Evolutionary conservation across 805 yeast genomes (phyloP), one percentile per base, ranked within the genome.

Genomic region (Brettanomyces bruxellensis): DNA sequence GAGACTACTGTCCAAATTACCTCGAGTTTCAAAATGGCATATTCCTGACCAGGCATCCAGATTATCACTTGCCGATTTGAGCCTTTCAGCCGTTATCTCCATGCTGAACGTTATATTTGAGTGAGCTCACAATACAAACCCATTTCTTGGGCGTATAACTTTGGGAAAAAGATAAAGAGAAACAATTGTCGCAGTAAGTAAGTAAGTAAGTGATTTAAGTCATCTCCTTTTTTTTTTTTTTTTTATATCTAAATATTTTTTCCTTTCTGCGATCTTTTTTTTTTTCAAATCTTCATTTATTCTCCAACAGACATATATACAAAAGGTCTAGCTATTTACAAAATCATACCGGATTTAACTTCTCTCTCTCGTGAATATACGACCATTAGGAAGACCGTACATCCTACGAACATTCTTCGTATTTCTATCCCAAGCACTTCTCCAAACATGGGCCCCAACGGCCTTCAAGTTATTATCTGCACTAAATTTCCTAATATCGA

Each of bases 381-480:
- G 73, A 44, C 96, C 97, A 49, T 69, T 62, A 18, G 81, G 83
- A 50, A 91, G 71, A 4, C 88, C 91, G 60, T 84, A 86, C 59
- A 73, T 64, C 51, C 72, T 76, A 64, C 98, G 80, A 25, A 90
- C 82, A 3, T 60, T 62, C 30, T 73, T 73, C 40, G 86, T 84
- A 55, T 82, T 77, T 55, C 86, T 69, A 65, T 93, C 98, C 79
- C 83, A 91, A 38, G 66, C 70, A 54, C 83, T 79, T 73, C 98
- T 81, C 91, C 95, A 91, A 41, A 87, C 73, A 62, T 88, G 95
- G 2, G 95, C 96, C 25, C 98, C 97, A 42, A 90, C 79, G 1
- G 97, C 79, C n/a, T 69, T 68, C 54, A 93, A 73, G 4, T 70
- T 61, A 62, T 85, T 61, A 3, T 64, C 51, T 3, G 65, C 70